Evolutionary conservation across 306 rosid species (phyloP).

Genomic region (Malus fusca): DNA sequence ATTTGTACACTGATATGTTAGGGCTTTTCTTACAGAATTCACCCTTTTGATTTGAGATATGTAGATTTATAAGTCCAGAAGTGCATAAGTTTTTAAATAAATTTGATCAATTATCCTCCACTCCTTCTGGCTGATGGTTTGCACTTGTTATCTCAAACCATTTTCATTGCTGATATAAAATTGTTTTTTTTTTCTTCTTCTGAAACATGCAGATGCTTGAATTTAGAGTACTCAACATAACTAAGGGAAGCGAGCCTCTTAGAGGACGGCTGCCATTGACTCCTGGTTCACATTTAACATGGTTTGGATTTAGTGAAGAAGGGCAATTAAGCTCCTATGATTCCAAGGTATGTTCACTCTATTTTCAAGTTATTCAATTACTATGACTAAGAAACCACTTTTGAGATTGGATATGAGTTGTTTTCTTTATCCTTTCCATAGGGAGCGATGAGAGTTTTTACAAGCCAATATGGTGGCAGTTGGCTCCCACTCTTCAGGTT

Average conservation of each 20-base stretch:
- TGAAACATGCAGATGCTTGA: slow-evolving; percentile 58
- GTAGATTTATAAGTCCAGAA: background rate
- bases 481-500: slow-evolving; percentile 97
- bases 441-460: slow-evolving; percentile 80
- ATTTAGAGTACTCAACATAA: slow-evolving; percentile 55
- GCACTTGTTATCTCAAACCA: background rate
- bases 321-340: slow-evolving; percentile 81
- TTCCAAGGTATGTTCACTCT: slow-evolving; percentile 54
- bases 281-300: slow-evolving; percentile 70
- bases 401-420: slow-evolving; percentile 11
- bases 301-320: slow-evolving; percentile 95
- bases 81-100: background rate
- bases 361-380: slow-evolving; percentile 4
- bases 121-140: background rate
- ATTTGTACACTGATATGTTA: slow-evolving; percentile 4
- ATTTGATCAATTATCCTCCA: background rate
- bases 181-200: slow-evolving; percentile 1
- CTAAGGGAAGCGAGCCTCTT: slow-evolving; percentile 45
- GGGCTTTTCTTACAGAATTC: background rate
- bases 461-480: slow-evolving; percentile 80
- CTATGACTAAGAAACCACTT: slow-evolving; percentile 4
- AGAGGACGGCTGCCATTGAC: slow-evolving; percentile 69
- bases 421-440: slow-evolving; percentile 13
- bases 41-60: background rate
- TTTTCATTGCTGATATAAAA: slow-evolving; percentile 6